phyloP scores from a whole-genome alignment of 352 stramenopile genomes.

The Thraustochytrium sp. region DNA sequence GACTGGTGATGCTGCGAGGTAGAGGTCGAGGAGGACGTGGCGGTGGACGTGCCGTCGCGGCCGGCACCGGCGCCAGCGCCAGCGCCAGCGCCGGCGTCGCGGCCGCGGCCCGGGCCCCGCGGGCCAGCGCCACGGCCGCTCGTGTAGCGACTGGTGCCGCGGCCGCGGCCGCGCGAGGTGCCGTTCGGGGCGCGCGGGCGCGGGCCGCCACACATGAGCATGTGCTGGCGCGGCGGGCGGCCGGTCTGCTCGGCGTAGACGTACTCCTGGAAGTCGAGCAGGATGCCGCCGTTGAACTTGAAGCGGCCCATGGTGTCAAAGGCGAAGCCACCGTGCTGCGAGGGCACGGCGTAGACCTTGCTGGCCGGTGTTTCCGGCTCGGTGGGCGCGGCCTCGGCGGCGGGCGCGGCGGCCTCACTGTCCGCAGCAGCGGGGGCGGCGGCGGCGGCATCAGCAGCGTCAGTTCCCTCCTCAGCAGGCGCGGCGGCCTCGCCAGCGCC shows the following conservation, averaged over 20 bases:
- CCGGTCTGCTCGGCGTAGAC: background rate
- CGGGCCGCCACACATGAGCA: constrained; percentile 22
- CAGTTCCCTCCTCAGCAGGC: background rate
- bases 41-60: background rate
- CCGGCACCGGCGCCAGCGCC: background rate
- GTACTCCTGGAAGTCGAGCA: constrained; percentile 27
- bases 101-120: background rate
- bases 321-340: background rate
- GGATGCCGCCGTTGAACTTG: constrained; percentile 29
- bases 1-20: background rate
- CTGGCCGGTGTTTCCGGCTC: background rate
- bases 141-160: background rate
- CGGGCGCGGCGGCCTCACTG: background rate
- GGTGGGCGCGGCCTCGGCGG: background rate
- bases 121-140: background rate
- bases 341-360: background rate
- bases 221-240: background rate
- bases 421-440: background rate
- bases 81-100: background rate
- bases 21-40: background rate
- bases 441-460: background rate
- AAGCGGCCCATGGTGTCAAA: constrained; percentile 16
- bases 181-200: background rate
- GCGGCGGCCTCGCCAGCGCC: background rate
- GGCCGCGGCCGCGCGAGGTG: background rate